Evolutionary conservation across 2,329 filamentous ascomycete genomes (phyloP).

Genomic region (Tolypocladium guangdongense): DNA sequence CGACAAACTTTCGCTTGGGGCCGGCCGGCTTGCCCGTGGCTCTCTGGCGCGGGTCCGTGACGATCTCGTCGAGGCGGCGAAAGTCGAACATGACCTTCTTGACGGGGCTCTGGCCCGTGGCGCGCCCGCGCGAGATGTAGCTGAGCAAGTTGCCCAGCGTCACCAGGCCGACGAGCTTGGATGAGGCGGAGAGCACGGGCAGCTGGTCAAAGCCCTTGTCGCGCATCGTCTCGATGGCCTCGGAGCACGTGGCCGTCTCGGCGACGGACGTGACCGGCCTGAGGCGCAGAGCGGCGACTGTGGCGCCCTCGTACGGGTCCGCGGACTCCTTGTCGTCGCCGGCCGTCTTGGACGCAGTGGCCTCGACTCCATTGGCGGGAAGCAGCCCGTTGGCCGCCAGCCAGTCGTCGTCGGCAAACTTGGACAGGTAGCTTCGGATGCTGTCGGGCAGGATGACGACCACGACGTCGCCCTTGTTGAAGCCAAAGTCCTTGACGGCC

Average conservation of each 20-base stretch:
- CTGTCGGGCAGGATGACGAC: slow-evolving; percentile 91
- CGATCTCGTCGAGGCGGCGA: slow-evolving; percentile 71
- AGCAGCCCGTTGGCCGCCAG: slow-evolving; percentile 91
- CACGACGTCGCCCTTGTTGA: slow-evolving; percentile 74
- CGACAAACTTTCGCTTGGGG: slow-evolving; percentile 65
- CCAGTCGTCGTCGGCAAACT: slow-evolving; percentile 99
- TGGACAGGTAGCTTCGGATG: slow-evolving; percentile 93
- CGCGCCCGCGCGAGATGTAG: slow-evolving; percentile 77
- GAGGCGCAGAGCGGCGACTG: slow-evolving; percentile 70
- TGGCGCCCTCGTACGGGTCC: slow-evolving; percentile 68
- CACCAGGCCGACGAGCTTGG: slow-evolving; percentile 76
- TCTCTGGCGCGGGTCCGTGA: slow-evolving; percentile 72
- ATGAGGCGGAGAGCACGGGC: slow-evolving; percentile 65
- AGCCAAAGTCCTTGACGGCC: slow-evolving; percentile 64
- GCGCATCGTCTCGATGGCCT: slow-evolving; percentile 95
- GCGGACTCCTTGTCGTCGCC: slow-evolving; percentile 26
- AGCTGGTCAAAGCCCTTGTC: slow-evolving; percentile 98
- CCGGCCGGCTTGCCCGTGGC: slow-evolving; percentile 25
- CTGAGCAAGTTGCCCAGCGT: slow-evolving; percentile 91
- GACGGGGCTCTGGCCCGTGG: slow-evolving; percentile 61
- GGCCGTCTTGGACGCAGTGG: slow-evolving; percentile 29
- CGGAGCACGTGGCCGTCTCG: slow-evolving; percentile 59
- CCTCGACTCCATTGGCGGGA: slow-evolving; percentile 41
- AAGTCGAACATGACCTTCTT: slow-evolving; percentile 97
- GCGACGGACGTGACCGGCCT: slow-evolving; percentile 88